Base-by-base conservation (phyloP, 176 grass and related monocot species). In the Tuctoria greenei region DNA sequence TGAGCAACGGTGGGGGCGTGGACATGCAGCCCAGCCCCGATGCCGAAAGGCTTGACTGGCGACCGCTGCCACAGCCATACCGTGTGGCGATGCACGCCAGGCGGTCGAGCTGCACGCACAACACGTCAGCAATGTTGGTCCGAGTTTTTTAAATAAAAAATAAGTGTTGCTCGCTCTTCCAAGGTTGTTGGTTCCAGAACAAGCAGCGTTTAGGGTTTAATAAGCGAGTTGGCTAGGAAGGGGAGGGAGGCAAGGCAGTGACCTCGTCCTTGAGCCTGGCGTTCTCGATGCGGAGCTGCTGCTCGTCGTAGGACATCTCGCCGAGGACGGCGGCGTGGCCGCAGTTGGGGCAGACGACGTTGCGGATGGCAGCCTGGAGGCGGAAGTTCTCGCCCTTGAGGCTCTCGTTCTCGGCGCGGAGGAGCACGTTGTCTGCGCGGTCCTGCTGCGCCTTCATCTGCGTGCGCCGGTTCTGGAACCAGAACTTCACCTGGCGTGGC, bases 401-500 rank as follows among this genome's bases (percentile, higher is more conserved):
- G 62, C 27, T 88, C 68, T 99, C 96, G 78, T 99, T 99, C 89
- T 99, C 91, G 2, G 87, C 84, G 9, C 96, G 89, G 7, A 99
- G 87, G 42, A 92, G 61, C 41, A 88, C 79, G 66, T 99, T 99
- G 81, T 99, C 96, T 0, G 89, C 47, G 10, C 96, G 86, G 82
- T 99, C 96, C 84, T 92, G 89, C 85, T 99, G 96, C 15, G 96
- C 96, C 92, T 99, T 99, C 89, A 92, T 90, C 78, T 99, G 96
- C 15, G 96, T 99, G 52, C 96, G 96, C 13, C 96, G 89, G 73
- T 99, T 99, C 67, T 99, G 96, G 87, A 99, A 99, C 96, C 96
- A 99, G 87, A 99, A 99, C 83, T 99, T 99, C 28, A 99, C 92
- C 66, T 99, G 96, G 18, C 92, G 96, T 18, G 96, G 96, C 21